Percentiles rank a stretch among this genome's conserved stretches.
Evolutionary conservation across 2,329 filamentous ascomycete genomes (phyloP).

Genomic region (Coleophoma eucalyptorum): DNA sequence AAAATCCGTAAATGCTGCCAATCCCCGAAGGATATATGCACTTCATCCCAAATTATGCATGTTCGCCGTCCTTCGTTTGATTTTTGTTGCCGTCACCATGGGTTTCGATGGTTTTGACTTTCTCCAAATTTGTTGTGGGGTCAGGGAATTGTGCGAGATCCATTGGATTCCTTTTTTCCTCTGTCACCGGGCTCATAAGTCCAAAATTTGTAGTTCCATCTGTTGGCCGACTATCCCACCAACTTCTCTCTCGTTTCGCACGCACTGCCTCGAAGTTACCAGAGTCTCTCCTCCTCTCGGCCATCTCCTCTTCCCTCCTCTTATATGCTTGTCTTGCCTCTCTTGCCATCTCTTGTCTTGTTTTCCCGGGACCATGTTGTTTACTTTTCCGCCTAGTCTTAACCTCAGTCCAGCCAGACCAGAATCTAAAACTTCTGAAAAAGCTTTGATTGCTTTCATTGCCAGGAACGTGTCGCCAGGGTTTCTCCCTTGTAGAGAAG

Average conservation of each 20-base stretch:
- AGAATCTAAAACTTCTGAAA: conserved; percentile 29
- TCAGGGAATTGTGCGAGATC: neutral
- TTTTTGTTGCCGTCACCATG: too few species aligned
- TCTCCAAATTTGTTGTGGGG: too few species aligned
- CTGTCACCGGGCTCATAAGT: conserved; percentile 18
- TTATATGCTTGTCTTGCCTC: conserved; percentile 44
- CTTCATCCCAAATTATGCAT: too few species aligned
- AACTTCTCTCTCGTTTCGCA: conserved; percentile 25
- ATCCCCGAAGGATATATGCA: too few species aligned
- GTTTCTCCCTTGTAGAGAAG: conserved; percentile 67
- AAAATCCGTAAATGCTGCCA: too few species aligned
- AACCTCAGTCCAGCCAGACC: conserved; percentile 18
- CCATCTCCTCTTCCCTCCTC: conserved; percentile 44
- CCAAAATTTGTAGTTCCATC: conserved; percentile 8
- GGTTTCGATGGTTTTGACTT: too few species aligned
- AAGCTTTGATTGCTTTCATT: conserved; percentile 30
- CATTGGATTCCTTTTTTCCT: conserved; percentile 17
- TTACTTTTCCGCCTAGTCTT: conserved; percentile 25
- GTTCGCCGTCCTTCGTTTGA: too few species aligned
- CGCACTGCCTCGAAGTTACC: conserved; percentile 11
- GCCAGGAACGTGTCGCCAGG: conserved; percentile 57
- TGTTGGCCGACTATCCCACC: conserved; percentile 25
- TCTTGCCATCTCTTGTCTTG: conserved; percentile 47
- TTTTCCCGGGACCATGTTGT: conserved; percentile 35
- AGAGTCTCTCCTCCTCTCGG: conserved; percentile 27